These are phyloP conservation scores for Barbatosphaeria neglecta DNA, from an alignment of 495 filamentous ascomycete species.

Conservation along the genomic window DNA sequence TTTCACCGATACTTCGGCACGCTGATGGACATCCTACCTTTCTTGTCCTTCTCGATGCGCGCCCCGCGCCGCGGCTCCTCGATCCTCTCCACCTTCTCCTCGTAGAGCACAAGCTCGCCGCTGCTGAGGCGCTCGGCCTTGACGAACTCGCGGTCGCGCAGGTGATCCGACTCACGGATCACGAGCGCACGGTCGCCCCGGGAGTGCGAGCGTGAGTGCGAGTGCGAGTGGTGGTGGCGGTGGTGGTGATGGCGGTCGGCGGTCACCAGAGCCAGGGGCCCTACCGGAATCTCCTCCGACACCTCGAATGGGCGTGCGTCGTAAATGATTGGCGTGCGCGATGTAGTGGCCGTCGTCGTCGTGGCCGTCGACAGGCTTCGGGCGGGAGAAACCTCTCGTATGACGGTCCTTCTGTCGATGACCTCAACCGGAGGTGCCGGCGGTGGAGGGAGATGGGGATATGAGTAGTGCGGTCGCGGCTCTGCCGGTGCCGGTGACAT, in stretches of 20 bases:
- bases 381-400: slow-evolving; percentile 29
- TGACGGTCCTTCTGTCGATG: slow-evolving; percentile 21
- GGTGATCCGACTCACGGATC: slow-evolving; percentile 23
- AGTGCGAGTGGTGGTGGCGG: slow-evolving; percentile 10
- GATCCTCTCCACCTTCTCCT: slow-evolving; percentile 42
- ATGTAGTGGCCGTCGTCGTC: slow-evolving; percentile 12
- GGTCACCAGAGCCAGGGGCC: slow-evolving; percentile 35
- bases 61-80: slow-evolving; percentile 43
- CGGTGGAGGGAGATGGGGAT: slow-evolving; percentile 22
- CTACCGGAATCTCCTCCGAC: slow-evolving; percentile 37
- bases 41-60: slow-evolving; percentile 69
- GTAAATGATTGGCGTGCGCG: slow-evolving; percentile 15
- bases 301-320: slow-evolving; percentile 25
- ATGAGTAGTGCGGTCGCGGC: slow-evolving; percentile 7
- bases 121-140: slow-evolving; percentile 32
- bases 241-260: slow-evolving; percentile 15
- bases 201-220: slow-evolving; percentile 7
- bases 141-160: slow-evolving; percentile 28
- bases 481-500: slow-evolving; percentile 12
- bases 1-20: slow-evolving; percentile 43
- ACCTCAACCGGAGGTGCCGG: slow-evolving; percentile 23
- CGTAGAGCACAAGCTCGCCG: slow-evolving; percentile 41
- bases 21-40: slow-evolving; percentile 70
- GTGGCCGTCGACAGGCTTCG: slow-evolving; percentile 16
- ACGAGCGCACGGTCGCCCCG: slow-evolving; percentile 27